These are phyloP conservation scores for Ottelia alismoides DNA, from an alignment of 106 monocot species.

Conservation along the genomic window DNA sequence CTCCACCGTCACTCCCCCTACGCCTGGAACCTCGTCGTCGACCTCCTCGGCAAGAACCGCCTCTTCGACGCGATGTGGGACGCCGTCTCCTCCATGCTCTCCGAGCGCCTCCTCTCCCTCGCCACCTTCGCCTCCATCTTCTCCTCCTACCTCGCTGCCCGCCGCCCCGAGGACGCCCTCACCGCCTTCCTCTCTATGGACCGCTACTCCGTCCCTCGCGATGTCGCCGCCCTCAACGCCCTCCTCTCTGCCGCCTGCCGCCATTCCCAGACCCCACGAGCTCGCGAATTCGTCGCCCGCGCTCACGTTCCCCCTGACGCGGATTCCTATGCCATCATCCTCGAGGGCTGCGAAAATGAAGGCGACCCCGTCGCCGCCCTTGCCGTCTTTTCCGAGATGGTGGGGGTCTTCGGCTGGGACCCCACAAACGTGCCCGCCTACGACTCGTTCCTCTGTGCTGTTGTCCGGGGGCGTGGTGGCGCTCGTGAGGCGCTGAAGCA, in stretches of 20 bases:
- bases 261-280: slow-evolving; percentile 18
- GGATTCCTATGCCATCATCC: slow-evolving; percentile 69
- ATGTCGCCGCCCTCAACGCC: slow-evolving; percentile 56
- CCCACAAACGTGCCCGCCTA: slow-evolving; percentile 46
- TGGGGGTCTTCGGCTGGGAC: slow-evolving; percentile 31
- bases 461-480: slow-evolving; percentile 5
- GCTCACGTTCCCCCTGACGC: slow-evolving; percentile 30
- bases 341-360: slow-evolving; percentile 74
- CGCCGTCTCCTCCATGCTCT: slow-evolving; percentile 36
- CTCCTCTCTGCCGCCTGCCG: slow-evolving; percentile 66
- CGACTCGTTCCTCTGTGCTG: slow-evolving; percentile 51
- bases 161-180: slow-evolving; percentile 27
- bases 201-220: slow-evolving; percentile 25
- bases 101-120: slow-evolving; percentile 39
- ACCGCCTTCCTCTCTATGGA: slow-evolving; percentile 35
- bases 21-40: slow-evolving; percentile 81
- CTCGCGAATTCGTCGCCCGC: slow-evolving; percentile 13
- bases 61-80: slow-evolving; percentile 77
- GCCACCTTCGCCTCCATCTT: slow-evolving; percentile 85
- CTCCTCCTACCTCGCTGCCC: slow-evolving; percentile 35
- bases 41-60: slow-evolving; percentile 76
- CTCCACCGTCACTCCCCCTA: slow-evolving; percentile 43
- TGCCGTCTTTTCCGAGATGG: slow-evolving; percentile 54
- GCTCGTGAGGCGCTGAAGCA: slow-evolving; percentile 22
- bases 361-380: slow-evolving; percentile 19